Evolutionary conservation across 1,284 basidiomycete species (phyloP).

Genomic region (Rhizoctonia solani): DNA sequence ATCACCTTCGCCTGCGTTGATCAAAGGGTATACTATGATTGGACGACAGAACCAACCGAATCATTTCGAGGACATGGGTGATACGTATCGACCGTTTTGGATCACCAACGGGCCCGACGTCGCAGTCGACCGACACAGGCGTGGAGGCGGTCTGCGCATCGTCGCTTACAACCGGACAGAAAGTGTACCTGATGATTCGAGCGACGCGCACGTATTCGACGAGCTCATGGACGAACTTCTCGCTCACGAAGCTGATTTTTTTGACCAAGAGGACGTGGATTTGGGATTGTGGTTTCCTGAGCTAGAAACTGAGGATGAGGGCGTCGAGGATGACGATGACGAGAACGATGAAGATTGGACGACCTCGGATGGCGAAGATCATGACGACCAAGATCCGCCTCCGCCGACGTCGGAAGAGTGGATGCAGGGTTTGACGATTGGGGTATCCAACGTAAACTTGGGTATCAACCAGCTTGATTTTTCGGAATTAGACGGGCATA

Average conservation of each 20-base stretch:
- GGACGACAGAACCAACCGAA: not conserved
- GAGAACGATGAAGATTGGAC: not conserved
- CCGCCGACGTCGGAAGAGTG: slow-evolving; percentile 18
- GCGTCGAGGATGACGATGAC: not conserved
- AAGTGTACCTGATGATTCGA: not conserved
- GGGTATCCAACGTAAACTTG: slow-evolving; percentile 19
- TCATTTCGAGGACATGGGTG: not conserved
- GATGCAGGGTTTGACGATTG: slow-evolving; percentile 22
- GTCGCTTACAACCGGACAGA: not conserved
- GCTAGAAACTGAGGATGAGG: not conserved
- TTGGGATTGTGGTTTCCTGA: slow-evolving; percentile 22
- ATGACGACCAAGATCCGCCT: not conserved
- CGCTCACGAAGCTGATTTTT: not conserved
- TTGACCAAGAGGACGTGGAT: slow-evolving; percentile 11
- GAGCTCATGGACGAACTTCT: slow-evolving; percentile 1
- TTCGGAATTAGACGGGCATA: slow-evolving; percentile 13
- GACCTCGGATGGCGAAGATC: not conserved
- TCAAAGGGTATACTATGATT: slow-evolving; percentile 3
- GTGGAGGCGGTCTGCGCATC: slow-evolving; percentile 13
- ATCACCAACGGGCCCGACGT: slow-evolving; percentile 20
- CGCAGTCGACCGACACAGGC: slow-evolving; percentile 18
- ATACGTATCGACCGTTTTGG: slow-evolving; percentile 23
- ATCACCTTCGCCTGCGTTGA: not conserved
- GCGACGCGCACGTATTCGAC: not conserved
- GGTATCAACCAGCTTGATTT: slow-evolving; percentile 18